phyloP scores from a whole-genome alignment of 2,329 filamentous ascomycete genomes.

The Trematosphaeria pertusa region DNA sequence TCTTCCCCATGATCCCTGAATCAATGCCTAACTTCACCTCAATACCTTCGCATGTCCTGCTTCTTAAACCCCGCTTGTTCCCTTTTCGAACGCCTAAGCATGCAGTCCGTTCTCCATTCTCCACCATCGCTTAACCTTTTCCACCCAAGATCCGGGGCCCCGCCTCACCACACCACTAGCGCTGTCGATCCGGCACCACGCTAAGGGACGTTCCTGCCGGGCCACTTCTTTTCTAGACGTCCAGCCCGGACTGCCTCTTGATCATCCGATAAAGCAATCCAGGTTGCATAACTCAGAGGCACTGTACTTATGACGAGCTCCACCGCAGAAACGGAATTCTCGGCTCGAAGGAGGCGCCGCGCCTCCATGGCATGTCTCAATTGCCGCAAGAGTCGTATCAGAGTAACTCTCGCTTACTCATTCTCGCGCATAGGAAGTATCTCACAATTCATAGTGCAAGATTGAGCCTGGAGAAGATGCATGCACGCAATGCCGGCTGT shows the following conservation, averaged over 20 bases:
- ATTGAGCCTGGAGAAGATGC: constrained; percentile 57
- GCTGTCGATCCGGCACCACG: not conserved
- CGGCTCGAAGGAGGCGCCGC: not conserved
- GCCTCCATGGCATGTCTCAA: constrained; percentile 2
- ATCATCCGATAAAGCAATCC: not conserved
- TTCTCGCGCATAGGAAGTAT: no score
- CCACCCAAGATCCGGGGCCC: constrained; percentile 6
- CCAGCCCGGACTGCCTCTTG: not conserved
- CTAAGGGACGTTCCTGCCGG: not conserved
- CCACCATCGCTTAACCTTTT: constrained; percentile 8
- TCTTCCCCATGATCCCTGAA: no score
- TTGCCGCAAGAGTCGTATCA: constrained; percentile 20
- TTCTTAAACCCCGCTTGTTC: no score
- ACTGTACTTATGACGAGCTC: not conserved
- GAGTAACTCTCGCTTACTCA: constrained; percentile 24
- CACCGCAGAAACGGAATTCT: not conserved
- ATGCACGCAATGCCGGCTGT: constrained; percentile 58
- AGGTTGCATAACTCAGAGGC: not conserved
- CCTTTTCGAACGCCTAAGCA: no score
- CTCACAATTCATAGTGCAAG: no score
- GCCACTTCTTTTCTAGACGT: not conserved
- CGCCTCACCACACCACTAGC: not conserved
- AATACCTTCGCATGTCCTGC: no score
- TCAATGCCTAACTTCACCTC: no score
- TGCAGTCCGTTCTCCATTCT: no score